phyloP scores from a whole-genome alignment of 2,329 filamentous ascomycete genomes.

The Exophiala aquamarina region DNA sequence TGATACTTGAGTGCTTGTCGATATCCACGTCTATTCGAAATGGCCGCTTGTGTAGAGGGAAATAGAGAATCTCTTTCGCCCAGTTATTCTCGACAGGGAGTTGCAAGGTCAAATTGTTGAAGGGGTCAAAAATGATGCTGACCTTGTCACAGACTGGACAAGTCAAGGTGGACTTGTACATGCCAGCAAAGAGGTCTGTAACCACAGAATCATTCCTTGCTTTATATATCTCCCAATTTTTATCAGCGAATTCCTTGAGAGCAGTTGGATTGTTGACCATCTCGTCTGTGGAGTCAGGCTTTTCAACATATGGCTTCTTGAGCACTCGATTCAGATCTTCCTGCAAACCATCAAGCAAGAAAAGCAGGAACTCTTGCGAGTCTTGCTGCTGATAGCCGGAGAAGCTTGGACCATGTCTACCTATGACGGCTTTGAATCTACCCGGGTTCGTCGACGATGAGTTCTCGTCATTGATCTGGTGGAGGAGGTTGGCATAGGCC shows the following conservation, averaged over 20 bases:
- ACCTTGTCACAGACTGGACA: constrained; percentile 91
- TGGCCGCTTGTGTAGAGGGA: constrained; percentile 70
- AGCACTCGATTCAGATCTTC: constrained; percentile 92
- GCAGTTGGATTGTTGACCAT: constrained; percentile 82
- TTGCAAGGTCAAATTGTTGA: constrained; percentile 89
- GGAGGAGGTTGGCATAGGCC: constrained; percentile 73
- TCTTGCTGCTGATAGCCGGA: constrained; percentile 96
- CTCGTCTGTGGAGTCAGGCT: constrained; percentile 95
- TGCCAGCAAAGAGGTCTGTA: constrained; percentile 91
- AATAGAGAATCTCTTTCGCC: constrained; percentile 72
- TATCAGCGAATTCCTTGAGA: constrained; percentile 79
- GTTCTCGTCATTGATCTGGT: constrained; percentile 73
- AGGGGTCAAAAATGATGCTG: constrained; percentile 98
- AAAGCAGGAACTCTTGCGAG: constrained; percentile 94
- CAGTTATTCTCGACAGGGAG: constrained; percentile 84
- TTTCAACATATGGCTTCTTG: constrained; percentile 96
- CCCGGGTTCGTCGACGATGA: constrained; percentile 72
- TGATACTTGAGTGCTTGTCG: constrained; percentile 65
- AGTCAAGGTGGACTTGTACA: constrained; percentile 96
- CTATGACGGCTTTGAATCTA: constrained; percentile 79
- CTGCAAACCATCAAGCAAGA: constrained; percentile 88
- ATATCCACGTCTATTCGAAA: constrained; percentile 75
- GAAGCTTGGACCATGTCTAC: constrained; percentile 78
- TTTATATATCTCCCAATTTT: constrained; percentile 89
- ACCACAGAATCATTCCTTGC: constrained; percentile 92